These are phyloP conservation scores for Claviceps maximensis DNA, from an alignment of 2,329 filamentous ascomycete genomes.

Conservation along the genomic window DNA sequence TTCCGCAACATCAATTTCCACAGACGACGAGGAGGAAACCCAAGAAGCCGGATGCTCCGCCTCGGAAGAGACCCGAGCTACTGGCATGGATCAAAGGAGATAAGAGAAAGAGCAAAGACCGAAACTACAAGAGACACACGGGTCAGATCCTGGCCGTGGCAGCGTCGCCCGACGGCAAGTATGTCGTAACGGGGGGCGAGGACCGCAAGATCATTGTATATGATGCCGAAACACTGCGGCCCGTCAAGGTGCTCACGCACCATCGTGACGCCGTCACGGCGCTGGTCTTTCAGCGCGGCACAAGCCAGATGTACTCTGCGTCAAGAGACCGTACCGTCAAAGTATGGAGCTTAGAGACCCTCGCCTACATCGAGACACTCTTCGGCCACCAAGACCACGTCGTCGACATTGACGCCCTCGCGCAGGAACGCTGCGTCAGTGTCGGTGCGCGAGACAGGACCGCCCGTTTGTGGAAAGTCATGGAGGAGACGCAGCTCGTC, in stretches of 20 bases:
- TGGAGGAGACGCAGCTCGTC: slow-evolving; percentile 88
- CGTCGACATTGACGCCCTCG: slow-evolving; percentile 68
- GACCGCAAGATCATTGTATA: slow-evolving; percentile 80
- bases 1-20: slow-evolving; percentile 45
- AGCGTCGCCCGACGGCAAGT: slow-evolving; percentile 79
- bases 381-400: slow-evolving; percentile 94
- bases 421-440: slow-evolving; percentile 77
- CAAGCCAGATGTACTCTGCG: slow-evolving; percentile 84
- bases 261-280: slow-evolving; percentile 81
- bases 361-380: slow-evolving; percentile 88
- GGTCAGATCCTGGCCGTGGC: slow-evolving; percentile 72
- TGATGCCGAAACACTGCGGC: slow-evolving; percentile 66
- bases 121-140: slow-evolving; percentile 62
- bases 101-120: slow-evolving; percentile 45
- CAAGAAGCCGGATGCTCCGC: slow-evolving; percentile 43
- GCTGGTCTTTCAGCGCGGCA: slow-evolving; percentile 72
- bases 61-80: slow-evolving; percentile 48
- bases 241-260: slow-evolving; percentile 74
- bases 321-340: slow-evolving; percentile 90
- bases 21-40: slow-evolving; percentile 45
- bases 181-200: slow-evolving; percentile 75
- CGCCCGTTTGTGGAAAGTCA: slow-evolving; percentile 88
- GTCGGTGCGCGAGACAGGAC: slow-evolving; percentile 87
- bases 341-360: slow-evolving; percentile 82
- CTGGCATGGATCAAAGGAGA: slow-evolving; percentile 51